Base-by-base conservation (phyloP, 2,329 filamentous ascomycete genomes). In the Pezicula carpinea region DNA sequence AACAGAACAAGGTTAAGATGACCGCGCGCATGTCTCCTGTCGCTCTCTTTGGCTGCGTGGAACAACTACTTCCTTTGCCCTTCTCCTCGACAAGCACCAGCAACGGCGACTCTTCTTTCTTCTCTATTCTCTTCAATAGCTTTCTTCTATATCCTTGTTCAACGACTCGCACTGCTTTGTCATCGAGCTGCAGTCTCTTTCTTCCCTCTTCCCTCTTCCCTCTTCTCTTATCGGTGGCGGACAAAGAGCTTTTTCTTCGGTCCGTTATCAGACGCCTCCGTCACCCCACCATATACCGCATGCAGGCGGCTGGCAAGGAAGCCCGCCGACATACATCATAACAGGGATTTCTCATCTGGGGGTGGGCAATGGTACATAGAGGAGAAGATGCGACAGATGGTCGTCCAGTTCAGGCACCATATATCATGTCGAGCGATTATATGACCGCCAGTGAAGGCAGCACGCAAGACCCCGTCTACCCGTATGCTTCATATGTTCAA, bases 371-470 rank as follows among this genome's bases (percentile, higher is more conserved):
- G 14, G n/a, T 18, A 11, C 17, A 34, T 18, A 34, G 18, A 21
- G 32, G 31, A 19, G 29, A 34, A 22, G 15, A 35, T 13, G 15
- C 11, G 13, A 33, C 29, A 26, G 26, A 29, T 29, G 26, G 26
- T 29, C 26, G 10, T 29, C 3, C 5, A 2, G 26, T 43, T 19
- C 18, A 18, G 17, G 13, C 19, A 13, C 23, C 38, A 40, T 22
- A 15, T 17, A 54, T 26, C 32, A 59, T 59, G 55, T 53, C 55
- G 19, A 55, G 55, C 45, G 52, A 59, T 29, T 56, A 57, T 39
- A 31, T 38, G 2, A 49, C 55, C 6, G 51, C 54, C 6, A 52
- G 51, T 31, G 54, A 59, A 48, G 43, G 44, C 29, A 43, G 46
- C 3, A n/a, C 31, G 13, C 26, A 29, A 6, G 35, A 43, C 32